A percentile compares a stretch with the other conserved stretches of the same genome.
Conservation (phyloP, 768 basidiomycete species). For the Pulveroboletus frians region DNA sequence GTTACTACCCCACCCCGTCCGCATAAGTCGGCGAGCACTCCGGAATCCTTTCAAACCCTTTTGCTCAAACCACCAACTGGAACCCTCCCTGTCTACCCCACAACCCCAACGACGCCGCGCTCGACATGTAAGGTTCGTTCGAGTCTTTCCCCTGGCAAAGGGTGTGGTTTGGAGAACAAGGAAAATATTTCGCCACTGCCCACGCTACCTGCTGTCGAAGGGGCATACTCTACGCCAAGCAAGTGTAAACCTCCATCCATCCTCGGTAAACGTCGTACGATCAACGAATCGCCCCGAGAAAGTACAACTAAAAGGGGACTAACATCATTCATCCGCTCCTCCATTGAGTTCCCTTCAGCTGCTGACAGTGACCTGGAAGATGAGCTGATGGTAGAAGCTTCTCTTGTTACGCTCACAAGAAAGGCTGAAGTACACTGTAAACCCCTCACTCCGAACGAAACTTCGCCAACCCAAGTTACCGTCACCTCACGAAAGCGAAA, state of each 20-base stretch:
- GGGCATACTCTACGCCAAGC: slow-evolving; percentile 36
- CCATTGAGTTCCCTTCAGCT: slow-evolving; percentile 24
- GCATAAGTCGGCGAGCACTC: slow-evolving; percentile 31
- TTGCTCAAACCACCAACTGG: slow-evolving; percentile 23
- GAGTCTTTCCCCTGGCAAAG: slow-evolving; percentile 35
- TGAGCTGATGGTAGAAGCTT: slow-evolving; percentile 23
- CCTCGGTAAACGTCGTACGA: slow-evolving; percentile 43
- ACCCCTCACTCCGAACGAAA: background rate
- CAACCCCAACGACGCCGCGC: slow-evolving; percentile 33
- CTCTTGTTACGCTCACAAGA: slow-evolving; percentile 19
- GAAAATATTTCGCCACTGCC: slow-evolving; percentile 52
- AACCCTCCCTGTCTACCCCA: slow-evolving; percentile 24
- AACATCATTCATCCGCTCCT: slow-evolving; percentile 28
- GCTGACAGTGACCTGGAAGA: slow-evolving; percentile 29
- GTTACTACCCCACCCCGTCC: slow-evolving; percentile 34
- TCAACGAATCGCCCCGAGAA: slow-evolving; percentile 33
- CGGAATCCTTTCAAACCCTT: slow-evolving; percentile 29
- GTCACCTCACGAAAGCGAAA: slow-evolving; percentile 32
- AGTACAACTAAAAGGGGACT: slow-evolving; percentile 25
- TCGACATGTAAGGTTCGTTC: slow-evolving; percentile 15
- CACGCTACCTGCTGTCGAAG: slow-evolving; percentile 40
- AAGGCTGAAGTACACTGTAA: slow-evolving; percentile 3
- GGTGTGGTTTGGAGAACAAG: slow-evolving; percentile 42
- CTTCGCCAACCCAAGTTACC: slow-evolving; percentile 2
- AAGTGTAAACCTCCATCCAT: slow-evolving; percentile 19